Evolutionary conservation across 371 early-diverging fungal genomes (phyloP).

Genomic region (Entomophthora muscae): DNA sequence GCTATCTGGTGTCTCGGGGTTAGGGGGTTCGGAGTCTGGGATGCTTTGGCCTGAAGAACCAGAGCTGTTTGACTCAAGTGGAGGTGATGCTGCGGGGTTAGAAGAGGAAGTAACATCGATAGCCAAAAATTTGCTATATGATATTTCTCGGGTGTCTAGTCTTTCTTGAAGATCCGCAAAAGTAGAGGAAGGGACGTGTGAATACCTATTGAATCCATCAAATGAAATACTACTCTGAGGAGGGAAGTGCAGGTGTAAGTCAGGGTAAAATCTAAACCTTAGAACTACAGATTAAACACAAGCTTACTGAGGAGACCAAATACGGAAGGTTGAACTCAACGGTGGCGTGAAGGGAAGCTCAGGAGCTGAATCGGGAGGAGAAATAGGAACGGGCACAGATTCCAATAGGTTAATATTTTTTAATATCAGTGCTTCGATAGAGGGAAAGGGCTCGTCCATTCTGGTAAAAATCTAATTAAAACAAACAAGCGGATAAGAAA

Average conservation of each 20-base stretch:
- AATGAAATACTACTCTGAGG: neutral
- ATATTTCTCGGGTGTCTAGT: neutral
- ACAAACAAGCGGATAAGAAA: no score
- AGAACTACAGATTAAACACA: neutral
- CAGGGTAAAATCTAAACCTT: neutral
- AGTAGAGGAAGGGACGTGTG: neutral
- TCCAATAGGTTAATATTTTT: neutral
- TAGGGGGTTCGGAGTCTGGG: no score
- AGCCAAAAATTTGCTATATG: neutral
- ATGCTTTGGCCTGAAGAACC: no score
- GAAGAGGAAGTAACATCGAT: neutral
- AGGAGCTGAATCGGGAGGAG: neutral
- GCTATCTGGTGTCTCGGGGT: no score
- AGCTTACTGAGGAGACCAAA: neutral
- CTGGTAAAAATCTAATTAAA: no score
- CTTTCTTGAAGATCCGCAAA: neutral
- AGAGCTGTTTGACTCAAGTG: neutral
- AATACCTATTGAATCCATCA: neutral
- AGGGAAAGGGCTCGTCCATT: no score
- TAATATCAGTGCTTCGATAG: no score
- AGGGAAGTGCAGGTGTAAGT: neutral
- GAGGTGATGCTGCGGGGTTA: neutral
- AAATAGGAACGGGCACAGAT: neutral
- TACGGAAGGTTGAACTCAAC: neutral
- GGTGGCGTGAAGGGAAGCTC: neutral